Evolutionary conservation across 768 basidiomycete species (phyloP).

Genomic region (Sarcomyxa edulis): DNA sequence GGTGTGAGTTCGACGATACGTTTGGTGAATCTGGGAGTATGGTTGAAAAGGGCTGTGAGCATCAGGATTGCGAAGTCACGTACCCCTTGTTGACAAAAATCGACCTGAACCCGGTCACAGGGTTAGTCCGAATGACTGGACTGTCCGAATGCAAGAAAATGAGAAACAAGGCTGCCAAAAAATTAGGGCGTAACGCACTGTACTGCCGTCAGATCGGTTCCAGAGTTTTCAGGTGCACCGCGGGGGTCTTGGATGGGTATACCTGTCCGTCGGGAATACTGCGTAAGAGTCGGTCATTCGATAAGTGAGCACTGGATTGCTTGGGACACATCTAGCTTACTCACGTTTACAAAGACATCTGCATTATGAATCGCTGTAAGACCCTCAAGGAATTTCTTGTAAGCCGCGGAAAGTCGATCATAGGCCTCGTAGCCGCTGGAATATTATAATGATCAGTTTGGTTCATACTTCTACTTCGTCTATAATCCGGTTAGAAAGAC

Average conservation of each 20-base stretch:
- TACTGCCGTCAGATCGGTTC: conserved; percentile 39
- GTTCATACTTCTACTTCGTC: no score
- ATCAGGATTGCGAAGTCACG: conserved; percentile 5
- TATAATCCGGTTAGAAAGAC: not conserved
- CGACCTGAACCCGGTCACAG: conserved; percentile 55
- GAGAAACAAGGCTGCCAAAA: not conserved
- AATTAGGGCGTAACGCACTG: conserved; percentile 31
- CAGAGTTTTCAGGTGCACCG: conserved; percentile 50
- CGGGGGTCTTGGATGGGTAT: conserved; percentile 32
- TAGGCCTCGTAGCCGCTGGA: conserved; percentile 55
- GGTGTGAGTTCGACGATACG: conserved; percentile 47
- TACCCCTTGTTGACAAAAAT: conserved; percentile 50
- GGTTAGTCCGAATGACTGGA: conserved; percentile 51
- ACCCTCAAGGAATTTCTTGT: conserved; percentile 49
- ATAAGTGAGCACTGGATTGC: no score
- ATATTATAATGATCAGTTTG: not conserved
- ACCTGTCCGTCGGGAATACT: conserved; percentile 25
- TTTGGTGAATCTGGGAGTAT: conserved; percentile 40
- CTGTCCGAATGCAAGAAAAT: conserved; percentile 11
- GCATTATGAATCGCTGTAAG: conserved; percentile 52
- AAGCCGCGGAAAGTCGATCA: conserved; percentile 53
- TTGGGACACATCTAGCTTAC: no score
- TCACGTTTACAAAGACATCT: conserved; percentile 32
- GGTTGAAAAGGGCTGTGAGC: not conserved
- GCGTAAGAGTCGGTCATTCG: not conserved